Base-by-base conservation (phyloP, 2,329 filamentous ascomycete genomes). In the Chrysoporthe austroafricana region DNA sequence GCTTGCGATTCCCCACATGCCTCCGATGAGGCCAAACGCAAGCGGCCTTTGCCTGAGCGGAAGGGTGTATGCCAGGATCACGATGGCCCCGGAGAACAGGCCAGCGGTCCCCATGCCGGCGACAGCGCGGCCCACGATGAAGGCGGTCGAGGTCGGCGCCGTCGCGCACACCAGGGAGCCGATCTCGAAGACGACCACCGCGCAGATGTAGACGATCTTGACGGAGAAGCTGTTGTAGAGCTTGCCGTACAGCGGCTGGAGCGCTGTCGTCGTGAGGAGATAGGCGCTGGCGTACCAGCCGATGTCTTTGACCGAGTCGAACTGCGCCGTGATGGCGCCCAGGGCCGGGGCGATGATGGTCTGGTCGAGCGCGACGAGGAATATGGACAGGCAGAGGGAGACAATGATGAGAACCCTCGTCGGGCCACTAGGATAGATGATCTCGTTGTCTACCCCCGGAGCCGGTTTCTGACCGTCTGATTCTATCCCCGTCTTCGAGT, bases 211-310 rank as follows among this genome's bases (percentile, higher is more conserved):
- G 9, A 78, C 75, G 63, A 73, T 74, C 73, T 85, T 85, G 73
- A 85, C 78, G 70, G 79, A 79, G 76, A 85, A 86, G 64, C 81
- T 77, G 73, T 81, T 82, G 76, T 84, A 85, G 48, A 86, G 72
- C 18, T 78, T 81, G 58, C 84, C 84, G 67, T 84, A 85, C 71
- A 82, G 79, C 61, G 81, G 82, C 74, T 84, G 82, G 58, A 85
- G 77, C 14, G 83, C 81, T 39, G 83, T 83, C 50, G 80, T 81
- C 32, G 82, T 83, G 57, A 85, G 79, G 4, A 85, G 76, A 70
- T 85, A 85, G 2, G 82, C 70, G 13, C 82, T 79, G 70, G 82
- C 83, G 74, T 85, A 85, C 82, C 82, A 89, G 69, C 85, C 82
- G 70, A 85, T 83, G 66, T 85, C 83, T 70, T 79, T 79, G 46